Conservation (phyloP, 495 filamentous ascomycete species). For the Terfezia claveryi region DNA sequence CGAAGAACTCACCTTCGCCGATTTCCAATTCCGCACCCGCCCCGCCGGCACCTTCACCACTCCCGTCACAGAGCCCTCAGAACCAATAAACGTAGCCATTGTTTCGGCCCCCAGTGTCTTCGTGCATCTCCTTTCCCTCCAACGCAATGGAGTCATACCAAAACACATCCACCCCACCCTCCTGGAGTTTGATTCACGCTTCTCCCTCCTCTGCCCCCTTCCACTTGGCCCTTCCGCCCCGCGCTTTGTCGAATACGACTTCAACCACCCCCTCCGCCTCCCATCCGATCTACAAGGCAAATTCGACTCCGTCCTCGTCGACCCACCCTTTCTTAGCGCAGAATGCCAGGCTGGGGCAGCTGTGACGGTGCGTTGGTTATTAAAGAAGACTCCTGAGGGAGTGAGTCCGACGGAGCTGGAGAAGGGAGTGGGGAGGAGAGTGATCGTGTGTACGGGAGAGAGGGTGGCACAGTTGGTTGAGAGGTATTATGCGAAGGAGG, state of each 20-base stretch:
- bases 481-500: constrained; percentile 29
- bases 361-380: constrained; percentile 48
- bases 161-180: not conserved
- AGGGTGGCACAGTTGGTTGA: constrained; percentile 33
- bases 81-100: constrained; percentile 17
- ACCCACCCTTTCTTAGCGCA: constrained; percentile 57
- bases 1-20: constrained; percentile 20
- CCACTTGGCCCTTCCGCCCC: not conserved
- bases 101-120: constrained; percentile 60
- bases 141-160: not conserved
- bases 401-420: constrained; percentile 1
- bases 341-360: constrained; percentile 71
- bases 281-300: constrained; percentile 35
- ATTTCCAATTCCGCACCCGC: not conserved
- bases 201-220: constrained; percentile 1
- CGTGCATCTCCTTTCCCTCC: constrained; percentile 32
- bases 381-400: constrained; percentile 19
- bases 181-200: not conserved
- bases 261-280: constrained; percentile 40
- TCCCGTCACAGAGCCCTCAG: not conserved
- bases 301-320: constrained; percentile 44
- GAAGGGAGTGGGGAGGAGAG: constrained; percentile 6
- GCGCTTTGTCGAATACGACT: constrained; percentile 52
- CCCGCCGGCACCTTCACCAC: not conserved
- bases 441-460: constrained; percentile 56